Conservation (phyloP, 139 green algal species). For the Zygnema circumcarinatum region DNA sequence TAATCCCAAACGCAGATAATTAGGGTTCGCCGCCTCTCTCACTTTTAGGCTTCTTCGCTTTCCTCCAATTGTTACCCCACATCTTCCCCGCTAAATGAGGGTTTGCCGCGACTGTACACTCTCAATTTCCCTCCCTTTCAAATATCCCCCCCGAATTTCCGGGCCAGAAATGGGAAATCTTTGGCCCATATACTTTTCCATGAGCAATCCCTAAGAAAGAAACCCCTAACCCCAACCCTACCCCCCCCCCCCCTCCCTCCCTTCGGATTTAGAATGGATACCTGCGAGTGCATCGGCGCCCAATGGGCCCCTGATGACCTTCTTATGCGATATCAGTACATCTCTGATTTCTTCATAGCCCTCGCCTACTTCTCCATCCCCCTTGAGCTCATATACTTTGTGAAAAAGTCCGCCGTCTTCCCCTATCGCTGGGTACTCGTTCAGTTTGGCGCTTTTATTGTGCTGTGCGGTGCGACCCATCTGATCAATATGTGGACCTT, state of each 20-base stretch:
- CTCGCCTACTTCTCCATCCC: conserved; percentile 58
- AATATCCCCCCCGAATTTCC: not conserved
- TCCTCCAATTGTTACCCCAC: not conserved
- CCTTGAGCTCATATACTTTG: conserved; percentile 57
- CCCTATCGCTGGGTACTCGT: conserved; percentile 45
- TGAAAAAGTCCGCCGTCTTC: conserved; percentile 53
- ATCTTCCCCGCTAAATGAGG: not conserved
- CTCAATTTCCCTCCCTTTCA: not conserved
- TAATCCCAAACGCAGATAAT: too few species aligned
- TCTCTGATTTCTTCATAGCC: conserved; percentile 54
- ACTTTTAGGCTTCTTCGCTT: not conserved
- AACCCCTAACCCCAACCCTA: not conserved
- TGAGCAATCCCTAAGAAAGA: too few species aligned
- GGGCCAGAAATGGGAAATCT: too few species aligned
- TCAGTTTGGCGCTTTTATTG: conserved; percentile 55
- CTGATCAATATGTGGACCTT: conserved; percentile 54
- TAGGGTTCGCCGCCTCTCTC: not conserved
- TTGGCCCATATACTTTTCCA: too few species aligned
- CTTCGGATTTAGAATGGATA: conserved; percentile 15
- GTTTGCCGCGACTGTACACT: too few species aligned
- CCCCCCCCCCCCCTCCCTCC: not conserved
- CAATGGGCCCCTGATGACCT: conserved; percentile 41
- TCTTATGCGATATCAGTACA: conserved; percentile 46
- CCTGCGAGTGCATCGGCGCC: conserved; percentile 39
- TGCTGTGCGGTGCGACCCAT: conserved; percentile 47